Evolutionary conservation across 139 green algal species (phyloP).

Genomic region (Tetratostichococcus sp.): DNA sequence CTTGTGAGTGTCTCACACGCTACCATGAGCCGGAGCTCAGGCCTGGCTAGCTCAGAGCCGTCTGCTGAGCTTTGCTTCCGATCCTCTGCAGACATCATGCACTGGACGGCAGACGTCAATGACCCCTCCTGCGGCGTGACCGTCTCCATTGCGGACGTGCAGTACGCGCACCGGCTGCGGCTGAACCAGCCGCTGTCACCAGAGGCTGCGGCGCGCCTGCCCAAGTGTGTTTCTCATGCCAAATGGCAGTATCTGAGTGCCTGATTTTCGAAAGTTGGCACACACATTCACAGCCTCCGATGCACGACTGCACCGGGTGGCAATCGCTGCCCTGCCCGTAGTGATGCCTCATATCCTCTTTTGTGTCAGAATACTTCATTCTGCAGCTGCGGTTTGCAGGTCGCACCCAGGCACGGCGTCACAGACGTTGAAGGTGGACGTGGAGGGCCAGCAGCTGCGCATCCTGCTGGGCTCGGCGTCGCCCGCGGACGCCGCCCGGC

Average conservation of each 20-base stretch:
- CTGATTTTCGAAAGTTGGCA: too few relatives aligned
- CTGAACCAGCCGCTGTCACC: slow-evolving; percentile 27
- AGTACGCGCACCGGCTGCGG: slow-evolving; percentile 16
- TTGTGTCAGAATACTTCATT: too few relatives aligned
- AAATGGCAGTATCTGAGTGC: too few relatives aligned
- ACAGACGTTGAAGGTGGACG: neutral
- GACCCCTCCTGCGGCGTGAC: slow-evolving; percentile 30
- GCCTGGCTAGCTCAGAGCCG: too few relatives aligned
- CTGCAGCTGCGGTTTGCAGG: too few relatives aligned
- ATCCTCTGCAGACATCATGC: slow-evolving; percentile 23
- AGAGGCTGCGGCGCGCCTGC: neutral
- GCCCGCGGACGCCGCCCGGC: neutral
- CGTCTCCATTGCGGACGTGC: slow-evolving; percentile 10
- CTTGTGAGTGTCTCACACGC: too few relatives aligned
- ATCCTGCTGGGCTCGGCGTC: neutral
- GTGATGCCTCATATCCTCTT: too few relatives aligned
- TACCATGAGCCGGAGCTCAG: too few relatives aligned
- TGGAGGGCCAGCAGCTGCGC: neutral
- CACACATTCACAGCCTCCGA: too few relatives aligned
- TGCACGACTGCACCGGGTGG: too few relatives aligned
- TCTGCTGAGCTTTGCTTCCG: too few relatives aligned
- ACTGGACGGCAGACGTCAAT: slow-evolving; percentile 32
- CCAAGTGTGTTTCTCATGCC: neutral
- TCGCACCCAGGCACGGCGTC: neutral
- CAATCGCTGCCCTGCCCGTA: too few relatives aligned